Conservation (phyloP, 2,329 filamentous ascomycete genomes). For the Xylariaceae sp. region DNA sequence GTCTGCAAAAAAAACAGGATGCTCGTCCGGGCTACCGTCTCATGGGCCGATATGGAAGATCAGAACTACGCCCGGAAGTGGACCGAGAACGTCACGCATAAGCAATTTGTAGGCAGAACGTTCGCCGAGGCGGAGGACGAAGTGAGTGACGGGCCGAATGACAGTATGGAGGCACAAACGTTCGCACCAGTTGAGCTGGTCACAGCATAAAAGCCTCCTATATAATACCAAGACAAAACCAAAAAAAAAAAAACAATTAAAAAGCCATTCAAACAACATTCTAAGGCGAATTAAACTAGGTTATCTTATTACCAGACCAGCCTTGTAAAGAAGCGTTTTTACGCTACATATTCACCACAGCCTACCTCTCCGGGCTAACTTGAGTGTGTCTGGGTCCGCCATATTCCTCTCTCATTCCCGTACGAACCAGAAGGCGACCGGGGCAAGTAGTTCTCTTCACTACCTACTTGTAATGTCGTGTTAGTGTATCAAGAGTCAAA, state of each 20-base stretch:
- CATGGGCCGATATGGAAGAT: slow-evolving; percentile 47
- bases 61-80: slow-evolving; percentile 43
- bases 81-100: slow-evolving; percentile 50
- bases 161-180: not conserved
- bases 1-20: not conserved
- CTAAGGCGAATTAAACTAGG: too few relatives aligned
- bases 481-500: slow-evolving; percentile 22
- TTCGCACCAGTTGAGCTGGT: too few relatives aligned
- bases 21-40: slow-evolving; percentile 42
- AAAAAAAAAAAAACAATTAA: too few relatives aligned
- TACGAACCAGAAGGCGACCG: slow-evolving; percentile 6
- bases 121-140: slow-evolving; percentile 6
- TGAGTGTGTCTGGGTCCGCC: slow-evolving; percentile 10
- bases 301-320: not conserved
- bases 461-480: slow-evolving; percentile 24
- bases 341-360: slow-evolving; percentile 2
- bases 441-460: slow-evolving; percentile 2
- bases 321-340: not conserved
- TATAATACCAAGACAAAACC: too few relatives aligned
- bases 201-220: too few relatives aligned
- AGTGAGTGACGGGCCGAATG: not conserved
- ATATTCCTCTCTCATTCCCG: slow-evolving; percentile 12
- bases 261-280: too few relatives aligned
- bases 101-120: slow-evolving; percentile 34
- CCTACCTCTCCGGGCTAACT: slow-evolving; percentile 8